phyloP scores from a whole-genome alignment of 768 basidiomycete species.

The Leccinum disarticulatum region DNA sequence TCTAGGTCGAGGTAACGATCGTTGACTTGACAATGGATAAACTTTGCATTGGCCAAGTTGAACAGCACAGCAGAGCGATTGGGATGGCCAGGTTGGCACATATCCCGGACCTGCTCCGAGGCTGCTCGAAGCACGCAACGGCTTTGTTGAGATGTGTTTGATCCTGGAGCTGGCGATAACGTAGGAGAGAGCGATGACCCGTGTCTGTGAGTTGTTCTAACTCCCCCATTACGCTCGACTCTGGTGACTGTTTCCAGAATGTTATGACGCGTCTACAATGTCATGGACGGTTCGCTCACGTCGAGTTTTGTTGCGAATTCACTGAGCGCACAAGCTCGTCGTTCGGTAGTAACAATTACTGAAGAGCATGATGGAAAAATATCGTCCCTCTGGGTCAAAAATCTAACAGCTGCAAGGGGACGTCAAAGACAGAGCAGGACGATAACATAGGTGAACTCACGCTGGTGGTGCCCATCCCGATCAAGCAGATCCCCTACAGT shows the following conservation, averaged over 20 bases:
- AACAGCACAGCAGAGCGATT: background rate
- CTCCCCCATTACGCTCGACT: background rate
- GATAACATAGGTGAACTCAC: background rate
- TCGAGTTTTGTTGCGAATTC: background rate
- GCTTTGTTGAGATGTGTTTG: background rate
- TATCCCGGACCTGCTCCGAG: background rate
- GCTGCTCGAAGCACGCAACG: background rate
- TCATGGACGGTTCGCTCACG: background rate
- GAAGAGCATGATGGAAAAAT: background rate
- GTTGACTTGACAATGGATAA: background rate
- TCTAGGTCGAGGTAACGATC: background rate
- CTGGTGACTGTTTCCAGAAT: background rate
- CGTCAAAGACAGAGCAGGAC: background rate
- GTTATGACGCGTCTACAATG: background rate
- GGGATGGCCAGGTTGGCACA: background rate
- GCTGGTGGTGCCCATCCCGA: background rate
- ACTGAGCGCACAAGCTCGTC: background rate
- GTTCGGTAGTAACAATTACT: background rate
- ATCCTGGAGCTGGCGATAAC: background rate
- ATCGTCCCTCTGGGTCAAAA: background rate
- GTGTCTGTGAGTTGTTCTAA: background rate
- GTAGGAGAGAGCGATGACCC: background rate
- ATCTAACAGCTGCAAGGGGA: background rate
- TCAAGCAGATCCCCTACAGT: background rate
- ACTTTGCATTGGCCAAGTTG: background rate